Base-by-base conservation (phyloP, 176 grass and related monocot species). In the Poa annua region DNA sequence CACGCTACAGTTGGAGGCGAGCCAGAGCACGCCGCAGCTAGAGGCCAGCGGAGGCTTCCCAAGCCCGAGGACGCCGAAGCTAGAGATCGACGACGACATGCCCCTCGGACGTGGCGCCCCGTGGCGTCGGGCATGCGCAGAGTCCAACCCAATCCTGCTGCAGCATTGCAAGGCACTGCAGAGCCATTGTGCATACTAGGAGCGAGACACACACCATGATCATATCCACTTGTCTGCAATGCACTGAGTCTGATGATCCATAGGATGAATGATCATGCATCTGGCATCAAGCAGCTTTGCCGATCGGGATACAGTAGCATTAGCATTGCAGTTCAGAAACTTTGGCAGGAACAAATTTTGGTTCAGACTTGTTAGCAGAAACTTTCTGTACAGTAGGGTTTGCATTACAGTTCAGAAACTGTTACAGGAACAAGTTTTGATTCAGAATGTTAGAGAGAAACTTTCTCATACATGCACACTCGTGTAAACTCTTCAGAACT, bases 51-150 rank as follows among this genome's bases (percentile, higher is more conserved):
- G 45, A 10, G 67, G 36, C 24, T 74, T 49, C 71, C 71, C 47
- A 5, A 20, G 53, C 22, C 42, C 21, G 69, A 73, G 44, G n/a
- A 73, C 24, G 44, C 42, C 21, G 38, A 39, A 79, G 16, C 22
- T 78, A 63, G 71, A 82, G 86, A 74, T 75, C 21, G 39, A 22
- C 29, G 74, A 71, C 66, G 74, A 44, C 36, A 75, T 76, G 78
- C 34, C 65, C 34, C 44, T 34, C 59, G 22, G 64, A 65, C 20
- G 16, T 34, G 51, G 35, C 51, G 59, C 54, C 7, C 73, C 53
- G 14, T 59, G 83, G 78, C 81, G 56, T 20, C 82, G 39, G 66
- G 76, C 41, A 7, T 88, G 82, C 21, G 59, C 68, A 51, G 81
- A 80, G 66, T 72, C n/a, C 71, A 84, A 48, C 59, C 38, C 68